phyloP scores from a whole-genome alignment of 805 yeast genomes.

The Kuraishia ogatae region DNA sequence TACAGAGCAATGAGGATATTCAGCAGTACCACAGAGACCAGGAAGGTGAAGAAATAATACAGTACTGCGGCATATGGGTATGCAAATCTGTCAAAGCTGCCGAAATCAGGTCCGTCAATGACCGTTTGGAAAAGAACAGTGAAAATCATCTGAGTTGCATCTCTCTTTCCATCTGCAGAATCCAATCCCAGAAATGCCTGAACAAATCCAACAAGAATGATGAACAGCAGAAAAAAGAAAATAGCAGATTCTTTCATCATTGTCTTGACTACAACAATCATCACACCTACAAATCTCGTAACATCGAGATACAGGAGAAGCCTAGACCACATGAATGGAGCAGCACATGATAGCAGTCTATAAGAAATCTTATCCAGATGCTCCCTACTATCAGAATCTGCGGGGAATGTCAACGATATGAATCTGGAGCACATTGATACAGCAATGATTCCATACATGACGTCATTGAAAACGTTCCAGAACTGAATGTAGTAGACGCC shows the following conservation, averaged over 20 bases:
- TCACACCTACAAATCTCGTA: conserved; percentile 75
- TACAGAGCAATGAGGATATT: conserved; percentile 80
- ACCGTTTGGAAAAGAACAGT: conserved; percentile 63
- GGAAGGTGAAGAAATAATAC: conserved; percentile 70
- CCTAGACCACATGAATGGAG: conserved; percentile 85
- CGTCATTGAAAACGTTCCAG: conserved; percentile 72
- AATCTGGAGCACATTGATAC: conserved; percentile 49
- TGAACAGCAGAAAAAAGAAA: conserved; percentile 64
- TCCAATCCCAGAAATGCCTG: conserved; percentile 86
- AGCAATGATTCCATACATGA: conserved; percentile 48
- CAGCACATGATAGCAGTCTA: conserved; percentile 66
- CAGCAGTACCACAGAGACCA: conserved; percentile 65
- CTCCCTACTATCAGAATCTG: conserved; percentile 10
- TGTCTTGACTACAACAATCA: conserved; percentile 76
- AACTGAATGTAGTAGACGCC: conserved; percentile 67
- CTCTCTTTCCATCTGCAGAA: conserved; percentile 77
- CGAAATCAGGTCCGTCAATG: conserved; percentile 67
- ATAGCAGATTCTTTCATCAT: conserved; percentile 85
- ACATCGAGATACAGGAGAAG: conserved; percentile 71
- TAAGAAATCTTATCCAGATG: conserved; percentile 34
- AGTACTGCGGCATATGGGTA: conserved; percentile 81
- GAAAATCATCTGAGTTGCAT: conserved; percentile 58
- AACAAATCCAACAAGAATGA: conserved; percentile 70
- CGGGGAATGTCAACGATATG: conserved; percentile 21
- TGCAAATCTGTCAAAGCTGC: conserved; percentile 60